phyloP scores from a whole-genome alignment of 2,329 filamentous ascomycete species.

The Aspergillus quadricinctus region DNA sequence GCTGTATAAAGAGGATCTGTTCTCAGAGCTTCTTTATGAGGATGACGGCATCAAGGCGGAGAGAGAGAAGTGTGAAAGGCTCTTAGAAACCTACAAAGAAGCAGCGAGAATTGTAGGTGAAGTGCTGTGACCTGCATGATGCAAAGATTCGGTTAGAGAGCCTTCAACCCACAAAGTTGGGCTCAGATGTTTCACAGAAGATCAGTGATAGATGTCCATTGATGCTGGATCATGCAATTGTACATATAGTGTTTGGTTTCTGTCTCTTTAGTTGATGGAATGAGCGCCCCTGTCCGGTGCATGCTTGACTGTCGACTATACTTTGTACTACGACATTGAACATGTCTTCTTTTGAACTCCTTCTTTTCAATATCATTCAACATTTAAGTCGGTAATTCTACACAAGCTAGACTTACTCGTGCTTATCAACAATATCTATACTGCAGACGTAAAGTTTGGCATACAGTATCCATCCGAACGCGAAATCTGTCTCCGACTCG shows the following conservation, averaged over 20 bases:
- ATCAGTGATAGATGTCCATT: background rate
- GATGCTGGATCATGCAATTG: background rate
- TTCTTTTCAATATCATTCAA: background rate
- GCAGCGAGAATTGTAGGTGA: conserved; percentile 98
- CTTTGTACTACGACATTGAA: background rate
- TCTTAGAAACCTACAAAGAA: conserved; percentile 93
- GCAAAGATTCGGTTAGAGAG: background rate
- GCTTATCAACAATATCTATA: background rate
- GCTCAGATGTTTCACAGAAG: background rate
- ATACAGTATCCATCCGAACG: background rate
- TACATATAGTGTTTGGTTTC: background rate
- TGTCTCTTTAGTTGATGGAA: background rate
- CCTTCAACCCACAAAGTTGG: background rate
- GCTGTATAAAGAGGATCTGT: conserved; percentile 86
- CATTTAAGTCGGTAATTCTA: background rate
- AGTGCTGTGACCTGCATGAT: conserved; percentile 61
- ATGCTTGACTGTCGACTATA: background rate
- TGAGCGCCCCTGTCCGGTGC: background rate
- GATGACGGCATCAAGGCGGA: conserved; percentile 97
- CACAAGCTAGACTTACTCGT: background rate
- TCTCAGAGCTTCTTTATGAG: conserved; percentile 91
- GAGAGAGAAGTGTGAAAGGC: conserved; percentile 95
- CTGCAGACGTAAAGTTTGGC: background rate
- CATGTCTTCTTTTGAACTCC: background rate
- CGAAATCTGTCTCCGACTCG: no score